These are phyloP conservation scores for Meira nashicola DNA, from an alignment of 1,284 basidiomycete species.

Conservation along the genomic window DNA sequence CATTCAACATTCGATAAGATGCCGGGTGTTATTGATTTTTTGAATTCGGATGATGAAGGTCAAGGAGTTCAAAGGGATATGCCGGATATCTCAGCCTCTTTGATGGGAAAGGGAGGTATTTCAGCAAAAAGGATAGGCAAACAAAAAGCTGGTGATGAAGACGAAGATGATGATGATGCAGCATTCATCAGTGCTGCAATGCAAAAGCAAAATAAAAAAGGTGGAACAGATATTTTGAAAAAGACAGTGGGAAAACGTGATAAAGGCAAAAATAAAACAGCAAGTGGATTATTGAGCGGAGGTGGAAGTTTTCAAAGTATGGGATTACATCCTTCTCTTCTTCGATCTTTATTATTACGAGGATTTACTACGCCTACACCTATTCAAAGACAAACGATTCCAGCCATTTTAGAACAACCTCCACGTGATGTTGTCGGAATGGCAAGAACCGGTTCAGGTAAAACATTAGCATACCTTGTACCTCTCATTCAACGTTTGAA, in stretches of 20 bases:
- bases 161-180: slow-evolving; percentile 39
- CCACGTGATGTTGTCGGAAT: slow-evolving; percentile 94
- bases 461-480: slow-evolving; percentile 92
- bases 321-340: slow-evolving; percentile 69
- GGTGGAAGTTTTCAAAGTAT: slow-evolving; percentile 52
- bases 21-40: slow-evolving; percentile 4
- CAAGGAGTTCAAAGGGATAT: too few species aligned
- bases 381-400: slow-evolving; percentile 87
- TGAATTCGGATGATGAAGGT: not conserved
- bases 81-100: not conserved
- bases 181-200: slow-evolving; percentile 47
- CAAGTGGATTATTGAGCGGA: slow-evolving; percentile 37
- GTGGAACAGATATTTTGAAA: slow-evolving; percentile 43
- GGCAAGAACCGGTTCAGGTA: slow-evolving; percentile 97
- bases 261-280: slow-evolving; percentile 42
- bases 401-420: slow-evolving; percentile 74
- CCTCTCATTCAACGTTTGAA: slow-evolving; percentile 83
- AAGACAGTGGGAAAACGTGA: slow-evolving; percentile 27
- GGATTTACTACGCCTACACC: slow-evolving; percentile 94
- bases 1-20: not conserved
- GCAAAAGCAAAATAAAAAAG: slow-evolving; percentile 47
- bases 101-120: not conserved
- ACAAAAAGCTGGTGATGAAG: slow-evolving; percentile 16
- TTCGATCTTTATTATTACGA: slow-evolving; percentile 81
- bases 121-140: not conserved